These are phyloP conservation scores for Singerocomus rubriflavus DNA, from an alignment of 1,284 basidiomycete species.

Conservation along the genomic window DNA sequence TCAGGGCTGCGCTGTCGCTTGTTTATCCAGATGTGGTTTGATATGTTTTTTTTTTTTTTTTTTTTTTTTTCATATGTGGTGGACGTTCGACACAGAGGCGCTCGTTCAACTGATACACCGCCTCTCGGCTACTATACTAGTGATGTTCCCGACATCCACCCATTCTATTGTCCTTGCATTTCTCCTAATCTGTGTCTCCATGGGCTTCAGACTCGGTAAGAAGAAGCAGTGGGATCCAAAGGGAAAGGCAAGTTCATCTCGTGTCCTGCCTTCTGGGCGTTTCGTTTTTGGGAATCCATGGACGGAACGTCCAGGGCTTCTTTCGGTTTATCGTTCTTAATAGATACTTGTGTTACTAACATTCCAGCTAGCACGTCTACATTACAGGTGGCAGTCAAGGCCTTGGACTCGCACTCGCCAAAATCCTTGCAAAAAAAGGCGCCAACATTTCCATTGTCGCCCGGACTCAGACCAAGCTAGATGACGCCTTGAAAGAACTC, in stretches of 20 bases:
- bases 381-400: conserved; percentile 44
- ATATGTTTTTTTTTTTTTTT: no score
- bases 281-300: neutral
- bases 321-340: neutral
- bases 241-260: conserved; percentile 21
- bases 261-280: neutral
- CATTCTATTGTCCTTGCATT: conserved; percentile 14
- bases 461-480: conserved; percentile 53
- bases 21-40: no score
- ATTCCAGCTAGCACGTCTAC: conserved; percentile 26
- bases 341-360: neutral
- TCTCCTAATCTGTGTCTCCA: conserved; percentile 11
- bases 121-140: neutral
- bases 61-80: no score
- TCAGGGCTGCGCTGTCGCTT: no score
- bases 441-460: conserved; percentile 75
- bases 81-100: no score
- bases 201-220: conserved; percentile 24
- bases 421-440: conserved; percentile 55
- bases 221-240: conserved; percentile 32
- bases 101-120: no score
- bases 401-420: conserved; percentile 65
- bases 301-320: neutral
- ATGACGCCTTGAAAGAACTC: conserved; percentile 48
- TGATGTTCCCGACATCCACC: neutral